These are phyloP conservation scores for Talaromyces sp. DNA, from an alignment of 2,329 filamentous ascomycete species.

Conservation along the genomic window DNA sequence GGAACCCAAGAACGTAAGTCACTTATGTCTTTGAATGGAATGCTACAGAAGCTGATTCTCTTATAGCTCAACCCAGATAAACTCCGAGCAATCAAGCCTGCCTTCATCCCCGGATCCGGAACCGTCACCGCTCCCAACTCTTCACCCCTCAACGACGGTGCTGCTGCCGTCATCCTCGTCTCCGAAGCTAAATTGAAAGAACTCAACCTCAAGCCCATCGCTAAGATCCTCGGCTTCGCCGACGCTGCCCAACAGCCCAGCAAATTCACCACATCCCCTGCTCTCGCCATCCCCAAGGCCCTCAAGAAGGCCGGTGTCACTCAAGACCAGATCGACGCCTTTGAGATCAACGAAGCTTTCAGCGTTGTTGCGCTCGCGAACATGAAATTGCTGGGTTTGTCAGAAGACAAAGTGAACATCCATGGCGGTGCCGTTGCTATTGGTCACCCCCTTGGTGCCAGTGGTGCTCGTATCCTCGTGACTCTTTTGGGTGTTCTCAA, in stretches of 20 bases:
- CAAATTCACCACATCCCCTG: slow-evolving; percentile 92
- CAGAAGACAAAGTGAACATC: slow-evolving; percentile 84
- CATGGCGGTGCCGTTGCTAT: slow-evolving; percentile 93
- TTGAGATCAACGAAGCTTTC: slow-evolving; percentile 99
- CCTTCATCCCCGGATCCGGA: slow-evolving; percentile 68
- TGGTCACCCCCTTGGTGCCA: slow-evolving; percentile 85
- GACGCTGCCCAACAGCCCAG: slow-evolving; percentile 86
- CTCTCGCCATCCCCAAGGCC: slow-evolving; percentile 93
- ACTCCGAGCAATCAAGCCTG: slow-evolving; percentile 77
- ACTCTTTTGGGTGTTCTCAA: slow-evolving; percentile 84
- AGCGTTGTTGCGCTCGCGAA: slow-evolving; percentile 94
- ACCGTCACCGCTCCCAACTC: slow-evolving; percentile 96
- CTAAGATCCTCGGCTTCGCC: slow-evolving; percentile 95
- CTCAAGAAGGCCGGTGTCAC: slow-evolving; percentile 86
- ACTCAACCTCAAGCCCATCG: slow-evolving; percentile 83
- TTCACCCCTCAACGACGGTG: slow-evolving; percentile 91
- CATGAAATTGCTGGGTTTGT: slow-evolving; percentile 79
- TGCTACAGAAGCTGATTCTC: background rate
- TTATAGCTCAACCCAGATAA: slow-evolving; percentile 67
- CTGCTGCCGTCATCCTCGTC: slow-evolving; percentile 84
- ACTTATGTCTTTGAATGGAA: background rate
- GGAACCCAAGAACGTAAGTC: slow-evolving; percentile 78
- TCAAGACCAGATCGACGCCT: slow-evolving; percentile 75
- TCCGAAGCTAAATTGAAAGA: slow-evolving; percentile 92
- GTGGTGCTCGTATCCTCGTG: slow-evolving; percentile 86